These are phyloP conservation scores for Forsythia viridissima DNA, from an alignment of 257 asterid genomes.

Conservation along the genomic window DNA sequence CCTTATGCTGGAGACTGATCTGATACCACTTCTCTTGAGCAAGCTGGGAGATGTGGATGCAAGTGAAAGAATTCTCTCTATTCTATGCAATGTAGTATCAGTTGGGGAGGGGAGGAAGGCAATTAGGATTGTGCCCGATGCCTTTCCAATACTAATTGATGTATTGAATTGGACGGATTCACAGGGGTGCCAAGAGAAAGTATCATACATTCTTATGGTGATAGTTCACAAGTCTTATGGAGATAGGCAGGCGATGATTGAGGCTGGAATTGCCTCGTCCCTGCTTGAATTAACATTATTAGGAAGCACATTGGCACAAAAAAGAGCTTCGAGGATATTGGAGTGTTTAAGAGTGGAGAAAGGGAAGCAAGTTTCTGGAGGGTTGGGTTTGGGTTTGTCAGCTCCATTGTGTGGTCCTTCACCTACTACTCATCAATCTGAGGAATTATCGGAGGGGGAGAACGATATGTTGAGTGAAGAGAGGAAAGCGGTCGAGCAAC, in stretches of 20 bases:
- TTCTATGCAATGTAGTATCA: conserved; percentile 63
- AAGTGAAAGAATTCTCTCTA: conserved; percentile 72
- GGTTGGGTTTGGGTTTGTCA: conserved; percentile 40
- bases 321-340: conserved; percentile 82
- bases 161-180: conserved; percentile 78
- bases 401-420: conserved; percentile 51
- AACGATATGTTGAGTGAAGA: conserved; percentile 68
- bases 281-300: conserved; percentile 75
- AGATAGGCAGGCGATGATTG: conserved; percentile 78
- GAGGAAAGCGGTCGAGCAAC: conserved; percentile 77
- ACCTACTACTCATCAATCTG: conserved; percentile 15
- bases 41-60: conserved; percentile 68
- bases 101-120: conserved; percentile 67
- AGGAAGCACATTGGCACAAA: conserved; percentile 80
- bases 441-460: conserved; percentile 30
- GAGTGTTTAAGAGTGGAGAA: conserved; percentile 69
- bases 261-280: conserved; percentile 73
- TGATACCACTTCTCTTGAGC: conserved; percentile 50
- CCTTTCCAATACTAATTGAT: conserved; percentile 58
- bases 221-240: conserved; percentile 82
- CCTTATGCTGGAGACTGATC: conserved; percentile 49
- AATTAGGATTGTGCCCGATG: conserved; percentile 53
- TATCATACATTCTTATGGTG: conserved; percentile 79
- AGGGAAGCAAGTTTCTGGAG: conserved; percentile 65
- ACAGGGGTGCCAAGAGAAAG: conserved; percentile 86